phyloP scores from a whole-genome alignment of 2,329 filamentous ascomycete genomes.

The Nigrospora sphaerica region DNA sequence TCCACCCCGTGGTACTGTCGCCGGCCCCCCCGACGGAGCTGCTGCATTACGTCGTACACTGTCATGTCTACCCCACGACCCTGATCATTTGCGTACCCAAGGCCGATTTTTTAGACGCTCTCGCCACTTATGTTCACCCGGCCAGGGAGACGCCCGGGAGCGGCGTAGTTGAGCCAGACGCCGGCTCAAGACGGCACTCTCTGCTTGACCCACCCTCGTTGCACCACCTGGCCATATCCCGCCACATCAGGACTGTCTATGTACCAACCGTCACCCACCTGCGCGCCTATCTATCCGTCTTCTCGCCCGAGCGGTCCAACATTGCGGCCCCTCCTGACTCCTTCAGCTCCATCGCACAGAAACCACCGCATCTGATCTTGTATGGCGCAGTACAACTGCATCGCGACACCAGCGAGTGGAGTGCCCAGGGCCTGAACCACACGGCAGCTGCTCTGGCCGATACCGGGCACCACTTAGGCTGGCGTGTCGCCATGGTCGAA shows the following conservation, averaged over 20 bases:
- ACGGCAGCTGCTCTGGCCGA: constrained; percentile 59
- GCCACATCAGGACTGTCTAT: constrained; percentile 65
- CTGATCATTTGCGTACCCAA: constrained; percentile 65
- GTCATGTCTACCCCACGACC: constrained; percentile 50
- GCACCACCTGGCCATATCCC: constrained; percentile 59
- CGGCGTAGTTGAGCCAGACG: constrained; percentile 7
- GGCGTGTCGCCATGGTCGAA: constrained; percentile 41
- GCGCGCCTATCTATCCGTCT: constrained; percentile 64
- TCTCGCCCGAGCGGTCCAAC: constrained; percentile 29
- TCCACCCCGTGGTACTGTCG: constrained; percentile 33
- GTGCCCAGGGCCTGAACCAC: constrained; percentile 61
- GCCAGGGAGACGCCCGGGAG: too few relatives aligned
- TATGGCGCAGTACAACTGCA: constrained; percentile 63
- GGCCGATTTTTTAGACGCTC: constrained; percentile 54
- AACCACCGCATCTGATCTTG: constrained; percentile 44
- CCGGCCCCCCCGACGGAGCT: constrained; percentile 53
- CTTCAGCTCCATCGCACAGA: neutral
- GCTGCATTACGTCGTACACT: constrained; percentile 55
- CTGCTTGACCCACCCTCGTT: constrained; percentile 57
- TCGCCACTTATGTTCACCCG: constrained; percentile 39
- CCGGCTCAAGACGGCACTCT: constrained; percentile 8
- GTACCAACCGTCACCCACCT: constrained; percentile 69
- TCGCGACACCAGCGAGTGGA: constrained; percentile 64
- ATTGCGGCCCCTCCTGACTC: constrained; percentile 27
- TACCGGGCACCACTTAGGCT: constrained; percentile 38